phyloP scores from a whole-genome alignment of 2,329 filamentous ascomycete genomes.

The Pseudogymnoascus sp. region DNA sequence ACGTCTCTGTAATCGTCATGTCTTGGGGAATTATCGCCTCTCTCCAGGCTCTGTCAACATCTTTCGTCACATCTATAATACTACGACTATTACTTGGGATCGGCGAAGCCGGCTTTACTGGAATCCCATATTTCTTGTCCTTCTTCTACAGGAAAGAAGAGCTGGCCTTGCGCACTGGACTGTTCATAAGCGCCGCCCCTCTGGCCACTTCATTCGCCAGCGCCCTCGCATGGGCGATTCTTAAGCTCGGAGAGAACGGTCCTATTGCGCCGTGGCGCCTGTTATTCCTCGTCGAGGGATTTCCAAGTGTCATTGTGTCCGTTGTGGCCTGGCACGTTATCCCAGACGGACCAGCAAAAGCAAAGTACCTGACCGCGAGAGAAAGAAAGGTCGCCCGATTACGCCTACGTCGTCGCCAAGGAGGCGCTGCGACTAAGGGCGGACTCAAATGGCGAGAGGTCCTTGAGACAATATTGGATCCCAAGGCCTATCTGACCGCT shows the following conservation, averaged over 20 bases:
- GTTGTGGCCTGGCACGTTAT: conserved; percentile 66
- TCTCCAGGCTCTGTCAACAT: conserved; percentile 58
- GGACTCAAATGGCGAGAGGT: conserved; percentile 49
- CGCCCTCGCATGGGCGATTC: conserved; percentile 68
- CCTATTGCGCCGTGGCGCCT: conserved; percentile 80
- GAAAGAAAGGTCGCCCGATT: conserved; percentile 62
- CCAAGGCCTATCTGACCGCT: conserved; percentile 65
- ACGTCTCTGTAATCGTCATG: conserved; percentile 54
- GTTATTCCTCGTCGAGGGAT: conserved; percentile 76
- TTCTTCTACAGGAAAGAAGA: conserved; percentile 61
- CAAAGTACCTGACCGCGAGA: conserved; percentile 51
- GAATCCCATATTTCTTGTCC: conserved; percentile 54
- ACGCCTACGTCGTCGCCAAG: conserved; percentile 45
- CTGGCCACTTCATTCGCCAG: conserved; percentile 77
- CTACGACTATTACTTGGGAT: conserved; percentile 50
- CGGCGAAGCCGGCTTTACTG: conserved; percentile 56
- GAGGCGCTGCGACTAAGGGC: conserved; percentile 11
- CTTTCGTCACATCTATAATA: conserved; percentile 49
- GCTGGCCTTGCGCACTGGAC: conserved; percentile 72
- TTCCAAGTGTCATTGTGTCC: conserved; percentile 69
- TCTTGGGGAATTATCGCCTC: conserved; percentile 75
- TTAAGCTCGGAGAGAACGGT: conserved; percentile 53
- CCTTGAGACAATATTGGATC: conserved; percentile 50
- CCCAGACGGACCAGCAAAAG: conserved; percentile 65
- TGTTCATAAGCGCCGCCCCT: conserved; percentile 79